Evolutionary conservation across 306 rosid genomes (phyloP), one percentile per base, ranked within the genome.

Genomic region (Carpinus viminea): DNA sequence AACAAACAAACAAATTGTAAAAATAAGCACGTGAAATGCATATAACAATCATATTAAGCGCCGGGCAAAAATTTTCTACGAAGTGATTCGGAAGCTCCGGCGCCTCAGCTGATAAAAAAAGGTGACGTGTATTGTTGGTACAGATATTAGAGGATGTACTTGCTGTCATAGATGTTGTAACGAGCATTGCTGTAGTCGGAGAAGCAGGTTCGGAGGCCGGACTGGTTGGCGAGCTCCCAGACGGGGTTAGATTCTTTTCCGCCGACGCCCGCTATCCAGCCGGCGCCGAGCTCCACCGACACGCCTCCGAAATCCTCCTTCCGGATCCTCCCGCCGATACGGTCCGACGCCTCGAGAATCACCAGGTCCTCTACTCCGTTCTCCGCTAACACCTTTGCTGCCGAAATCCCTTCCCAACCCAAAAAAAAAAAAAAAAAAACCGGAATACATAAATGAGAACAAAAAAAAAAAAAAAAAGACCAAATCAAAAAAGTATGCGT

Each of bases 221-320:
- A 85, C 50, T 90, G n/a, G 12, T 59, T 69, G 54, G 98, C 97
- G 76, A 92, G 98, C 78, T 95, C 96, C 98, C 98, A 95, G 12
- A 89, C 90, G 2, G 98, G 98, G 73, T 95, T 95, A 18, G 88
- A 59, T 74, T 91, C 86, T 20, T 66, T 83, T 0, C 98, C 98
- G 1, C 97, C 98, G 57, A 95, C 98, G 28, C 98, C 98, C 52
- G 91, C 97, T 38, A 95, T 93, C 98, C 98, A 95, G n/a, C 98
- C 98, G 2, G 98, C 98, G 3, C 98, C 98, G 16, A 92, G 97
- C 81, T 95, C 98, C 72, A 86, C 98, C 79, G 96, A 75, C 72
- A 95, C 87, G 13, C 92, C 98, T 2, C 97, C 98, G 74, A 95
- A 95, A 53, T 76, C 52, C 71, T 95, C 93, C 75, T 91, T 95